Percentiles rank a stretch among this genome's conserved stretches.
phyloP scores from a whole-genome alignment of 139 green algal genomes.

The Astrephomene gubernaculifera region DNA sequence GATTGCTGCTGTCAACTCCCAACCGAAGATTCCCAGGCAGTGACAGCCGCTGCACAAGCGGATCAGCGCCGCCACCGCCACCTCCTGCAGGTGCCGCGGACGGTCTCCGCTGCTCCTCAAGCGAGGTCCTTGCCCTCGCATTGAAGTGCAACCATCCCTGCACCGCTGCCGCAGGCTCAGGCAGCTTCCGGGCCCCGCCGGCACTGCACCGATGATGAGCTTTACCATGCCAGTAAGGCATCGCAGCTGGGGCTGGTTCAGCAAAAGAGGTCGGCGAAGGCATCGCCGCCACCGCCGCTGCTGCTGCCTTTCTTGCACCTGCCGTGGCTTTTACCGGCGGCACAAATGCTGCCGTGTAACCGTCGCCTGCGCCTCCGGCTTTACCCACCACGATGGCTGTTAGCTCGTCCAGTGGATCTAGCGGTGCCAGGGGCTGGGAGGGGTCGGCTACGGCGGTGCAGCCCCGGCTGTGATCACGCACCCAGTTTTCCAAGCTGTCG shows the following conservation, averaged over 20 bases:
- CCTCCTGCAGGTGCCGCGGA: background rate
- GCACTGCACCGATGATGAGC: too few species aligned
- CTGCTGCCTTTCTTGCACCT: too few species aligned
- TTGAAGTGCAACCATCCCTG: conserved; percentile 4
- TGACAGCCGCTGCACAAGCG: background rate
- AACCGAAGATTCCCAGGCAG: background rate
- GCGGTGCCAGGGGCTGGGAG: background rate
- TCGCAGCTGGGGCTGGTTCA: background rate
- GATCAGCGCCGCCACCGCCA: background rate
- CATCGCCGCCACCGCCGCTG: background rate
- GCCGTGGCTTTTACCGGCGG: too few species aligned
- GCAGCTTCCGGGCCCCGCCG: background rate
- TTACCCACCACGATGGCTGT: background rate
- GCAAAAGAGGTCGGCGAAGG: too few species aligned
- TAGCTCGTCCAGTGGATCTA: conserved; percentile 21
- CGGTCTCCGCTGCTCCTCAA: background rate
- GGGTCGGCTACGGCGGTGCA: background rate
- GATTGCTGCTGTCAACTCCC: background rate
- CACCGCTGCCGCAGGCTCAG: conserved; percentile 2
- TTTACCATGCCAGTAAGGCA: too few species aligned
- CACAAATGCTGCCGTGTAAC: background rate
- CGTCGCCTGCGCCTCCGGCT: background rate
- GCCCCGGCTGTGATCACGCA: background rate
- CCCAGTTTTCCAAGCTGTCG: conserved; percentile 2
- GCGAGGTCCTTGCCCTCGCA: background rate